Evolutionary conservation across 2,329 filamentous ascomycete genomes (phyloP).

Genomic region (Stenocarpella maydis): DNA sequence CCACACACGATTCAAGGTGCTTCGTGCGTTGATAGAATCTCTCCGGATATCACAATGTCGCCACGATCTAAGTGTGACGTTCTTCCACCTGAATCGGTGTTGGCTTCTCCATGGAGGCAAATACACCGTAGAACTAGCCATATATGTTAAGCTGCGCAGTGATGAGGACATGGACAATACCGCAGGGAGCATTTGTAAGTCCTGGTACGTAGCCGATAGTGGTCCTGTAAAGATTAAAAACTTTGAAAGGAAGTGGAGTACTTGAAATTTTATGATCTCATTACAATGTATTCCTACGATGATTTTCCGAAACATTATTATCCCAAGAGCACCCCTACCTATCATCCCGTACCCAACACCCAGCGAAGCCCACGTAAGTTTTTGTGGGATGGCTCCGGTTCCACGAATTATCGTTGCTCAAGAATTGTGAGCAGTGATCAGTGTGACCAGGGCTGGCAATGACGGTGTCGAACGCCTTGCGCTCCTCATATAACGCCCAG

Average conservation of each 20-base stretch:
- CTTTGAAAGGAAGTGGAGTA: background rate
- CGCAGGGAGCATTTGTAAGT: background rate
- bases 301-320: no score
- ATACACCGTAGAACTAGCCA: no score
- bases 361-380: constrained; percentile 31
- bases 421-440: constrained; percentile 42
- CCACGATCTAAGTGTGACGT: no score
- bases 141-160: background rate
- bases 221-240: background rate
- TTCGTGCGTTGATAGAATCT: no score
- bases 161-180: background rate
- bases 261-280: background rate
- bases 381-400: constrained; percentile 36
- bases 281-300: background rate
- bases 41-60: no score
- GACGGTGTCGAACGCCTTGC: constrained; percentile 37
- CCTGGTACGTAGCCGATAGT: background rate
- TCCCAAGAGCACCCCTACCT: background rate
- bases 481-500: constrained; percentile 39
- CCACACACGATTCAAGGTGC: no score
- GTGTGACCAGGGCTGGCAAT: constrained; percentile 40
- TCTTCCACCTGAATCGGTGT: no score
- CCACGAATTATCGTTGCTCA: constrained; percentile 38
- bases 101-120: no score
- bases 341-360: constrained; percentile 29